Evolutionary conservation across 805 yeast species (phyloP), one percentile per base, ranked within the genome.

Genomic region (Ogataea populi-albae): DNA sequence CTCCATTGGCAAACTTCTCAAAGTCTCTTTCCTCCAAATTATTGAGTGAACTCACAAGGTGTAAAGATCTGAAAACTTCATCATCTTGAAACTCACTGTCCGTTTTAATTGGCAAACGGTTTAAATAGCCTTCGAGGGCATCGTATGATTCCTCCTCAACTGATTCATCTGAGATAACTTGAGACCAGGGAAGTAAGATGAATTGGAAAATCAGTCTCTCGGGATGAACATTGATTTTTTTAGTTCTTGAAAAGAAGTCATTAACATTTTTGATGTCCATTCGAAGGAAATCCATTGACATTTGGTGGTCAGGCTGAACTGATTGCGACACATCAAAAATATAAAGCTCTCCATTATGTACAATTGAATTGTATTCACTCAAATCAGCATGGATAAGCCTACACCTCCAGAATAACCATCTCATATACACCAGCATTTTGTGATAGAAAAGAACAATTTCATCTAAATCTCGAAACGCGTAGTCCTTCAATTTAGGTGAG

Each of bases 211-310:
- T 71, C 21, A 77, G 68, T 42, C 95, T 71, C 59, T 93, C 98
- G 3, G 94, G 77, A 49, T 84, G 83, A 11, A 86, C 82, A 34
- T 75, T 73, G 26, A 89, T 86, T 23, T 81, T 80, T 57, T 81
- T 79, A 50, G 73, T 74, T 42, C 79, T 71, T 40, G 71, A 70
- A 52, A 93, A 93, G 59, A 81, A 93, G 50, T 86, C 93, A 54
- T 91, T 93, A 17, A 91, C 86, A 55, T 93, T 93, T 59, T 91
- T 93, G 55, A 93, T 89, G 63, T 93, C 99, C 98, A 93, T 93
- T 55, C 99, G 71, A 41, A 93, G 64, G 57, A 93, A 93, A 59
- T 93, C 98, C 46, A 93, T 69, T 27, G 95, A 84, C 87, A 87
- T 87, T 8, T 96, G 98, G 62, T 93, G 99, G 50, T 88, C 96